Conservation (phyloP, 345 rosid species). For the Citrus cavaleriei region DNA sequence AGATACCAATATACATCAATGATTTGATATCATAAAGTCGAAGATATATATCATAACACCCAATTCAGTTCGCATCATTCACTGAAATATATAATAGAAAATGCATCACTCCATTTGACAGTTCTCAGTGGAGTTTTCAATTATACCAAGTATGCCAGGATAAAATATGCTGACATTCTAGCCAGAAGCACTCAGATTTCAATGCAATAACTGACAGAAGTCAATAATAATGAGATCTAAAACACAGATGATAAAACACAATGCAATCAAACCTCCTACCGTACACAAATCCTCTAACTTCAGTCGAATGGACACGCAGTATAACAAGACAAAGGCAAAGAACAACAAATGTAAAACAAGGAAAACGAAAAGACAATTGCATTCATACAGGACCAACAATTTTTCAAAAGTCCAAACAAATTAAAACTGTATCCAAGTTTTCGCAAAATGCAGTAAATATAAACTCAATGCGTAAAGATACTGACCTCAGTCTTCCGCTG, state of each 20-base stretch:
- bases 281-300: not conserved
- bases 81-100: not conserved
- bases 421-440: not conserved
- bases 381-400: not conserved
- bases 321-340: not conserved
- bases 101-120: not conserved
- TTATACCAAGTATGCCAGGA: not conserved
- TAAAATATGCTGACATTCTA: not conserved
- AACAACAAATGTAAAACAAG: not conserved
- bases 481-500: constrained; percentile 89
- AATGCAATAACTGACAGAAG: not conserved
- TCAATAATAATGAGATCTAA: not conserved
- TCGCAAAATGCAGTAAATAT: not conserved
- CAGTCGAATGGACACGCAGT: not conserved
- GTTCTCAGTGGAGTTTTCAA: not conserved
- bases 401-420: not conserved
- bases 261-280: not conserved
- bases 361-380: not conserved
- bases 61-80: not conserved
- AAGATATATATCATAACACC: not conserved
- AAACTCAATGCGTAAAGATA: constrained; percentile 2
- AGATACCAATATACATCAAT: not conserved
- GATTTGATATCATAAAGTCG: not conserved
- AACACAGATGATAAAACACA: not conserved
- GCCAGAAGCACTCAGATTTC: not conserved